Evolutionary conservation across 23 red algal species (phyloP), one percentile per base, ranked within the genome.

Genomic region (Gracilaria domingensis): DNA sequence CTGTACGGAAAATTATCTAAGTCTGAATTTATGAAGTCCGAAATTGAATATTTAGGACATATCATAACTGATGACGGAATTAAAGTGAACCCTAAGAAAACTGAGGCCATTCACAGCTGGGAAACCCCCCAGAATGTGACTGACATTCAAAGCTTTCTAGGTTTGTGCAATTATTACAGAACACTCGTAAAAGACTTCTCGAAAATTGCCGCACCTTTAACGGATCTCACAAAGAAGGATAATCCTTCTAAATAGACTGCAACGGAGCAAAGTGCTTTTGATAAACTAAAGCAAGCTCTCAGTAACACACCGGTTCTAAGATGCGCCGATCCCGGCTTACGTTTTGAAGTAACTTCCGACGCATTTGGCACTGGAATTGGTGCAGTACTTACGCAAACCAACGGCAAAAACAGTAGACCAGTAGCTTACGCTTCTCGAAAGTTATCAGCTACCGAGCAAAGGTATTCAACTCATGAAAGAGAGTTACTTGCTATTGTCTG

Each of bases 341-440:
- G 77, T 7, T 75, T 62, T 74, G 60, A 76, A 8, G 40, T 82
- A 49, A 74, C 75, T 37, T 1, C 79, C 29, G 76, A 56, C 79
- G 77, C 77, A 17, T 83, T 64, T 21, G 8, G 61, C 58, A 74
- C 65, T 32, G 60, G 65, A 51, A 38, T 92, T 0, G 77, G 88
- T 5, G 61, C 77, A 48, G 59, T 73, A 33, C 28, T 92, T 40
- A 57, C 77, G 51, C 77, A 83, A 38, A 76, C 45, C 13, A 58
- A 83, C 62, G 88, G 77, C 49, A 66, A 55, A 34, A 3, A 77
- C 3, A 37, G 59, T 40, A 72, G 88, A 51, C 35, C 44, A 28
- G 79, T 92, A 16, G 88, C 88, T 28, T 92, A 57, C 56, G 50
- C 59, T 14, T 92, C 88, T 40, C 69, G 66, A 25, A 89, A 89